phyloP scores from a whole-genome alignment of 2,329 filamentous ascomycete species.

The Anisogramma anomala region DNA sequence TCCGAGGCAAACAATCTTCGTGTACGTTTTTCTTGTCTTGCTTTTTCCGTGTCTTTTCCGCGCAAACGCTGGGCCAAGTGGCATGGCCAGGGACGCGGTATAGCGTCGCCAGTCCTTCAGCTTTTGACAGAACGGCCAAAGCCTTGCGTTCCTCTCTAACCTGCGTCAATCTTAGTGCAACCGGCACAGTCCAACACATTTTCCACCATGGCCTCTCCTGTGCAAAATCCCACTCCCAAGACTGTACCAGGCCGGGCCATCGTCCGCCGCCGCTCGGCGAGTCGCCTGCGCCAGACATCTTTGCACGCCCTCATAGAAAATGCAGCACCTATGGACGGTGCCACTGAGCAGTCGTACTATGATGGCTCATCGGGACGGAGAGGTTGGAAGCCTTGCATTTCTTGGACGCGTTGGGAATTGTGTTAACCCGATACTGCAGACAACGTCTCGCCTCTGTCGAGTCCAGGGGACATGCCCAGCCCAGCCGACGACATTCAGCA shows the following conservation, averaged over 20 bases:
- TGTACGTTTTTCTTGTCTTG: no score
- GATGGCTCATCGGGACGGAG: neutral
- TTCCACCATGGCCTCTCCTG: neutral
- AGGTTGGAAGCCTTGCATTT: neutral
- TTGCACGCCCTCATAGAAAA: constrained; percentile 3
- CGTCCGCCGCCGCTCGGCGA: neutral
- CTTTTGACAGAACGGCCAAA: no score
- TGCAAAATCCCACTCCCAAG: neutral
- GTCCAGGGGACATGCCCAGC: neutral
- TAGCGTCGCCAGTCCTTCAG: no score
- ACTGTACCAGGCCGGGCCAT: constrained; percentile 7
- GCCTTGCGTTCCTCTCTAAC: no score
- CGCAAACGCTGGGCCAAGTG: no score
- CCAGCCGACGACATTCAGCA: neutral
- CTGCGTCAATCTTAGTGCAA: no score
- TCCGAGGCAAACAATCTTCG: no score
- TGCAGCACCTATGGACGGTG: constrained; percentile 3
- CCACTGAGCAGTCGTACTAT: constrained; percentile 1
- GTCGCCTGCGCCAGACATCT: constrained; percentile 3
- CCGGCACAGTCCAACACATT: no score
- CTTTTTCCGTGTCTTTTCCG: no score
- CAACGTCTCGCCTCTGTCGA: neutral
- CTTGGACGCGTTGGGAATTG: neutral
- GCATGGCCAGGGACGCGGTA: no score
- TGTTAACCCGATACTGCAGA: neutral